Conservation (phyloP, 768 basidiomycete genomes). For the Cystofilobasidium bisporidii region DNA sequence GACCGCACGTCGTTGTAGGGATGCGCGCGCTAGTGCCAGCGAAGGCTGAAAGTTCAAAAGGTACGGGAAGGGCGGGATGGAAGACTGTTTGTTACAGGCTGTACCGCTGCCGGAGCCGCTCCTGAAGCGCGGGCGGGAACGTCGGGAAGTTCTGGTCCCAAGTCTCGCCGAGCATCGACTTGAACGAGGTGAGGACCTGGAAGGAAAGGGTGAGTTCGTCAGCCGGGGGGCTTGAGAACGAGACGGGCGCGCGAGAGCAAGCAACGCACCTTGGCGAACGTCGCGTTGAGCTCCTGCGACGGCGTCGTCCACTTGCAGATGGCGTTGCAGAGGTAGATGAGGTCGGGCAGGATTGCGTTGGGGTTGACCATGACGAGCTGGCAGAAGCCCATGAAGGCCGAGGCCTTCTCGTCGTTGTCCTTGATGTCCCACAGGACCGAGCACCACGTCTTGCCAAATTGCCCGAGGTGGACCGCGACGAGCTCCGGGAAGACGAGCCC, state of each 20-base stretch:
- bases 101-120: conserved; percentile 76
- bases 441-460: conserved; percentile 91
- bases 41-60: too few relatives aligned
- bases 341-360: conserved; percentile 79
- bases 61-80: too few relatives aligned
- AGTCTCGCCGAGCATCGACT: conserved; percentile 64
- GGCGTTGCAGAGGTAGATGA: conserved; percentile 97
- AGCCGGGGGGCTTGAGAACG: not conserved
- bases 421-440: conserved; percentile 95
- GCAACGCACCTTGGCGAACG: conserved; percentile 62
- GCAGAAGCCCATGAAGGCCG: conserved; percentile 94
- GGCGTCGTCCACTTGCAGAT: conserved; percentile 91
- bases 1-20: too few relatives aligned
- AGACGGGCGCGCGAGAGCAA: not conserved
- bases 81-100: conserved; percentile 54
- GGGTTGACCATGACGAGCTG: conserved; percentile 92
- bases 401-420: conserved; percentile 99
- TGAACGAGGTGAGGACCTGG: conserved; percentile 75
- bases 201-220: not conserved
- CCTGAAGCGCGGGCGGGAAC: conserved; percentile 81
- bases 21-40: too few relatives aligned
- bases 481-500: conserved; percentile 81
- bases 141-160: conserved; percentile 74
- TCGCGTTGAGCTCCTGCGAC: conserved; percentile 77
- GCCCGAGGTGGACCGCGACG: conserved; percentile 77